These are phyloP conservation scores for Emergomyces orientalis DNA, from an alignment of 2,329 filamentous ascomycete genomes.

Conservation along the genomic window DNA sequence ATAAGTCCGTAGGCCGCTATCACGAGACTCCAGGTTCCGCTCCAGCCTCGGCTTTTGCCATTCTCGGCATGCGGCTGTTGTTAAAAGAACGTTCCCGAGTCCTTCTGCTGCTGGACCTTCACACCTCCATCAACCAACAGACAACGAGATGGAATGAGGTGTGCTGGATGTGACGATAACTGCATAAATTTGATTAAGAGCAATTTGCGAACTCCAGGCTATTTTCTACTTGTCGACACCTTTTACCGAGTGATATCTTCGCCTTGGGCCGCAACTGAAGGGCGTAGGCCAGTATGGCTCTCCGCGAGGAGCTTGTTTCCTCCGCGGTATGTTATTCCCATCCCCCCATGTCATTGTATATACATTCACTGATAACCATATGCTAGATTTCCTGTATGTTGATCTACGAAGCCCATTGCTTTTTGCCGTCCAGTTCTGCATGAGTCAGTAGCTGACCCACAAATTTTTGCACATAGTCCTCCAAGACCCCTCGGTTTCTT, in stretches of 20 bases:
- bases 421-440: neutral
- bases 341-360: slow-evolving; percentile 20
- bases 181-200: neutral
- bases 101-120: neutral
- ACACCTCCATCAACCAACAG: neutral
- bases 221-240: neutral
- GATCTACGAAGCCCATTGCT: neutral
- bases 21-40: slow-evolving; percentile 28
- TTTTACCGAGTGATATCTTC: neutral
- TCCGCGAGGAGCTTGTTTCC: slow-evolving; percentile 77
- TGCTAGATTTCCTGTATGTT: slow-evolving; percentile 45
- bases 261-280: neutral
- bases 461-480: slow-evolving; percentile 53
- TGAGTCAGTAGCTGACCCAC: neutral
- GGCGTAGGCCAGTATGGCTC: slow-evolving; percentile 55
- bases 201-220: neutral
- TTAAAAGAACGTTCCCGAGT: slow-evolving; percentile 2
- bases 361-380: slow-evolving; percentile 20
- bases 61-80: slow-evolving; percentile 6
- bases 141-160: neutral
- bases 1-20: slow-evolving; percentile 14
- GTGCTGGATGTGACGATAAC: no score
- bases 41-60: slow-evolving; percentile 18
- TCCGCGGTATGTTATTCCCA: slow-evolving; percentile 56
- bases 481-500: slow-evolving; percentile 83